Base-by-base conservation (phyloP, 257 asterid genomes). In the Nicotiana knightiana region DNA sequence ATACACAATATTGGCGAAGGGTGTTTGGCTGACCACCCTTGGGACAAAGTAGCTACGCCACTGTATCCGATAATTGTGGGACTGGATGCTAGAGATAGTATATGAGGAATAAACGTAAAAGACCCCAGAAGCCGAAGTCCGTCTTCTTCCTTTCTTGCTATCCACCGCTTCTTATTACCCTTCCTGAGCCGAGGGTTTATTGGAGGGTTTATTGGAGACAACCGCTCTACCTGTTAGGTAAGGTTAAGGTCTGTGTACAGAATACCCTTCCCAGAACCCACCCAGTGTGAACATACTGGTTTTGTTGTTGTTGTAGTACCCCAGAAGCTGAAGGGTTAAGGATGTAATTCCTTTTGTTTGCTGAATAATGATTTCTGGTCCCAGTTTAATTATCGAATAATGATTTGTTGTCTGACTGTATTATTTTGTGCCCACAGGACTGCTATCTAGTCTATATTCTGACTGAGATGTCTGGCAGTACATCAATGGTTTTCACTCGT, bases 401-500 rank as follows among this genome's bases (percentile, higher is more conserved):
- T 51, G 79, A 51, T n/a, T 73, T 73, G 26, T 73, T 37, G 43
- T 43, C 46, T 48, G 79, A 73, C 79, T 21, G 10, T 46, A 46
- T 73, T 48, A 37, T n/a, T 12, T 58, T 57, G 2, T 48, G 37
- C 48, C 63, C 84, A 32, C 86, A 93, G 97, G 99, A 95, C 26
- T 95, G 96, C 85, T 91, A 92, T 89, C 97, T 96, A 86, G 97
- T 93, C 33, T 96, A 91, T 89, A 87, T 94, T 83, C 87, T 94
- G 87, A 87, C 90, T 5, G 97, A 92, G 90, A 88, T 89, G 93
- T 84, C 94, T 9, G 94, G 87, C 81, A 89, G 91, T 87, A 91
- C 96, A 39, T 88, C 97, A 39, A 95, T 95, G 98, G 98, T 95
- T 83, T 95, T 95, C 88, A 93, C 97, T 37, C 92, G 98, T 21